A percentile compares a stretch with the other conserved stretches of the same genome.
Conservation (phyloP, 441 rosid genomes). For the Adansonia grandidieri region DNA sequence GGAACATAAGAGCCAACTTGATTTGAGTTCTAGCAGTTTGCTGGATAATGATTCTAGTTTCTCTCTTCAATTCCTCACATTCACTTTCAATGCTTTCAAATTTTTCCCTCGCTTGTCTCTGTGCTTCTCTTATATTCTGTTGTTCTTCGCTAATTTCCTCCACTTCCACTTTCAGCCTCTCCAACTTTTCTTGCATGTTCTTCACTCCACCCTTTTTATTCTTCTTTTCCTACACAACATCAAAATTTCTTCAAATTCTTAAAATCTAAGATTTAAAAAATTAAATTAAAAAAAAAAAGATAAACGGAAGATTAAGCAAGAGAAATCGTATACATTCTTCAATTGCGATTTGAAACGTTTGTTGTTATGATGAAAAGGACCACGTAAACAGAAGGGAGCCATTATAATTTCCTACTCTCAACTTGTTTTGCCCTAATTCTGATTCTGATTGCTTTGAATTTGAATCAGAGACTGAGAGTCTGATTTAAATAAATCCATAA, state of each 20-base stretch:
- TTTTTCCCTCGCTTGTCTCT: not conserved
- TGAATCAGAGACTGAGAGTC: not conserved
- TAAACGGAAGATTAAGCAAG: not conserved
- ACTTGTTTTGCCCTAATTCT: too few species aligned
- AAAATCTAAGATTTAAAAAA: too few species aligned
- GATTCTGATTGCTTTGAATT: too few species aligned
- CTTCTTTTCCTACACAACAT: not conserved
- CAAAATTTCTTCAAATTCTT: not conserved
- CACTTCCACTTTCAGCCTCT: conserved; percentile 11
- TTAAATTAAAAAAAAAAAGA: not conserved
- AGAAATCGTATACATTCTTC: not conserved
- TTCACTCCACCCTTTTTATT: not conserved
- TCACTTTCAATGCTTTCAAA: not conserved
- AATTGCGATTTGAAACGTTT: not conserved
- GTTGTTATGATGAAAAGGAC: not conserved
- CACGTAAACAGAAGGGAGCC: not conserved
- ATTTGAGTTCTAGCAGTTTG: not conserved
- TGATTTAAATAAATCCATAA: not conserved
- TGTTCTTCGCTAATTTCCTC: not conserved
- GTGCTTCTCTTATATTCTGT: not conserved
- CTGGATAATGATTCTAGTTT: not conserved
- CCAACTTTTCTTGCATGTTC: not conserved
- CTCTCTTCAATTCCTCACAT: conserved; percentile 8
- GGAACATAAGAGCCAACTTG: conserved; percentile 6
- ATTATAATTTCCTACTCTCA: not conserved